phyloP scores from a whole-genome alignment of 1,284 basidiomycete genomes.

The Polyporus tsugae region DNA sequence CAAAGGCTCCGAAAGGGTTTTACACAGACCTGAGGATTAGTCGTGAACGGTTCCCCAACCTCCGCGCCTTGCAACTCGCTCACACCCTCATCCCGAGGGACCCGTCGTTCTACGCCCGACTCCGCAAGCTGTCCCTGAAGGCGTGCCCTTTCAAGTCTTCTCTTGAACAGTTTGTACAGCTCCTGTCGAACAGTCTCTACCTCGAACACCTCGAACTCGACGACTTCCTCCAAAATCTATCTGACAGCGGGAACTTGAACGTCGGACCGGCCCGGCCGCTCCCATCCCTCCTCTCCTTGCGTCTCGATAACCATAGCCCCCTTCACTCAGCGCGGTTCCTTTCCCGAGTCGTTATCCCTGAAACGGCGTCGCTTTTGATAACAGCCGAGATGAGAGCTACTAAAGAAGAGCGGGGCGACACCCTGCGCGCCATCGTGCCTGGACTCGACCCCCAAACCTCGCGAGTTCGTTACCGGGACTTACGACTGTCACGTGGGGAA shows the following conservation, averaged over 20 bases:
- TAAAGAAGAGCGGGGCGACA: neutral
- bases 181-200: neutral
- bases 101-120: neutral
- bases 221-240: neutral
- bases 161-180: neutral
- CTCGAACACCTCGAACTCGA: constrained; percentile 4
- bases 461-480: neutral
- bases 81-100: neutral
- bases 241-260: neutral
- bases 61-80: neutral
- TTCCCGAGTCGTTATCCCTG: neutral
- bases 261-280: neutral
- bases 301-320: neutral
- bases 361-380: neutral
- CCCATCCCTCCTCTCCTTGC: neutral
- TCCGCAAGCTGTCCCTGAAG: neutral
- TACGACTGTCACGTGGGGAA: neutral
- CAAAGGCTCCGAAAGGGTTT: neutral
- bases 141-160: neutral
- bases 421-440: neutral
- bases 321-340: neutral
- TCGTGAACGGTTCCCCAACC: neutral
- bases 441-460: neutral
- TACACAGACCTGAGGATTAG: neutral
- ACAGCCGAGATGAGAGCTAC: neutral